phyloP scores from a whole-genome alignment of 1,284 basidiomycete genomes.

The Ceratobasidium sp. region DNA sequence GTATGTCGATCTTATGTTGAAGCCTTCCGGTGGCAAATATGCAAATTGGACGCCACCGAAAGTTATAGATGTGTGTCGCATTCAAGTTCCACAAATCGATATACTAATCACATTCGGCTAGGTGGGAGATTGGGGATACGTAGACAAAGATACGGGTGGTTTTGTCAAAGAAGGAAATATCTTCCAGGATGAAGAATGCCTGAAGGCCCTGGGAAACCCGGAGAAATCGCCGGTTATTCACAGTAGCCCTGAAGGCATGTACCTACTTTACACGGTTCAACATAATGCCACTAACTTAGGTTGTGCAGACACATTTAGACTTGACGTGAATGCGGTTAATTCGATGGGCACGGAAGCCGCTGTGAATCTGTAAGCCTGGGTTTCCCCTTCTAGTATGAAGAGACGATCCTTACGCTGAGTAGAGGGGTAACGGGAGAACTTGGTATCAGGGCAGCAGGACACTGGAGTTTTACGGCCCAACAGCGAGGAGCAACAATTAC shows the following conservation, averaged over 20 bases:
- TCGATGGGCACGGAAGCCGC: not conserved
- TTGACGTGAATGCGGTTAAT: conserved; percentile 1
- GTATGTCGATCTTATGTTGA: conserved; percentile 33
- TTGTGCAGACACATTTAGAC: conserved; percentile 3
- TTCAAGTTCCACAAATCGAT: not conserved
- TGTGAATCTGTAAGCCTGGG: conserved; percentile 4
- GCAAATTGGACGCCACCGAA: conserved; percentile 35
- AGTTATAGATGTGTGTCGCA: conserved; percentile 6
- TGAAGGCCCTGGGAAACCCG: not conserved
- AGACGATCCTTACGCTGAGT: not conserved
- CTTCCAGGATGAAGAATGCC: conserved; percentile 24
- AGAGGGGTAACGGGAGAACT: conserved; percentile 35
- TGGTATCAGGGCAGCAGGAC: conserved; percentile 1
- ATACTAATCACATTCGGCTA: not conserved
- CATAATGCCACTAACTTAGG: not conserved
- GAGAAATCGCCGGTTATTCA: conserved; percentile 4
- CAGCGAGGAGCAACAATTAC: conserved; percentile 26
- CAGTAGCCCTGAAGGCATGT: conserved; percentile 17
- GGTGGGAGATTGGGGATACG: conserved; percentile 41
- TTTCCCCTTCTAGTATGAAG: not conserved
- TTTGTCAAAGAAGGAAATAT: conserved; percentile 41
- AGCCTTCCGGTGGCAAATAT: conserved; percentile 29
- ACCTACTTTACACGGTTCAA: not conserved
- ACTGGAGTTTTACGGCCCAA: conserved; percentile 6
- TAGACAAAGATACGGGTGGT: conserved; percentile 11